These are phyloP conservation scores for Epichloe amarillans DNA, from an alignment of 2,329 filamentous ascomycete genomes.

Conservation along the genomic window DNA sequence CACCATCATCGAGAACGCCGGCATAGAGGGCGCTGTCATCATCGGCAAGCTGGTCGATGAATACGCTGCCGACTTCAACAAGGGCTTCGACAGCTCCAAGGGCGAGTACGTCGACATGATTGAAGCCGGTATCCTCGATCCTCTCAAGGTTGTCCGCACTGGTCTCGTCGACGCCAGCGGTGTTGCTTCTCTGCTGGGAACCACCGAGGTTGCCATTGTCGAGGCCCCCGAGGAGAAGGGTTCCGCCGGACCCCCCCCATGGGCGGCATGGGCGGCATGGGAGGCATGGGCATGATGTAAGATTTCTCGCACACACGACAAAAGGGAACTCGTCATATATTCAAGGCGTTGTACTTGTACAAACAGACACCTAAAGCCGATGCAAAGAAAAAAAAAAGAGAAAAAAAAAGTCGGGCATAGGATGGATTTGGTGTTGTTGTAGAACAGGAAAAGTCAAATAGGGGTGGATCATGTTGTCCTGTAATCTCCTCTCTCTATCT, in stretches of 20 bases:
- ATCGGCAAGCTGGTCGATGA: constrained; percentile 98
- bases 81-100: constrained; percentile 91
- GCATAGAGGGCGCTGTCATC: constrained; percentile 86
- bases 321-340: background rate
- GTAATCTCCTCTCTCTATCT: constrained; percentile 24
- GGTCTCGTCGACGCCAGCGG: constrained; percentile 89
- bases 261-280: constrained; percentile 59
- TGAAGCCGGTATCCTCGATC: constrained; percentile 87
- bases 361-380: constrained; percentile 8
- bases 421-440: constrained; percentile 36
- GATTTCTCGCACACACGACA: constrained; percentile 12
- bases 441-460: constrained; percentile 2
- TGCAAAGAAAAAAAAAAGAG: constrained; percentile 7
- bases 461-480: constrained; percentile 18
- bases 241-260: constrained; percentile 40
- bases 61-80: constrained; percentile 87
- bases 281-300: constrained; percentile 52
- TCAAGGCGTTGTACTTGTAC: constrained; percentile 18
- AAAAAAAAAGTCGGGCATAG: constrained; percentile 22
- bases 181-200: constrained; percentile 92
- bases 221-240: constrained; percentile 92
- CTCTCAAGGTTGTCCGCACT: constrained; percentile 98
- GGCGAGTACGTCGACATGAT: constrained; percentile 99
- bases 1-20: constrained; percentile 95
- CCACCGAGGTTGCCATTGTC: constrained; percentile 94